These are phyloP conservation scores for Cladobotryum mycophilum DNA, from an alignment of 2,329 filamentous ascomycete species.

Conservation along the genomic window DNA sequence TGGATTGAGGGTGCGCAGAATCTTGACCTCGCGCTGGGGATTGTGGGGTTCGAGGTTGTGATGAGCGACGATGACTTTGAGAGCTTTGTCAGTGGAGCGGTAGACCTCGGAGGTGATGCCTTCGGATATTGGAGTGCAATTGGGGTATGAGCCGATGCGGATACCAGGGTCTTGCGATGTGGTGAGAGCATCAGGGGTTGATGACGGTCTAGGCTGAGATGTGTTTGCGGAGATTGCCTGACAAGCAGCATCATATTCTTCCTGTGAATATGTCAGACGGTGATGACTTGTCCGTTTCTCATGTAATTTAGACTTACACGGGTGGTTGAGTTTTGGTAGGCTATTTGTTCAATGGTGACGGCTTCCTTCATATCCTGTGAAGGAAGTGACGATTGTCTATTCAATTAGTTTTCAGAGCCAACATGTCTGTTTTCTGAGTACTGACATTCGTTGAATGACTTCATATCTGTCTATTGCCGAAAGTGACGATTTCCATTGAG, in stretches of 20 bases:
- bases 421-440: background rate
- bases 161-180: slow-evolving; percentile 24
- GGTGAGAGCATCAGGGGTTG: background rate
- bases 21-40: slow-evolving; percentile 68
- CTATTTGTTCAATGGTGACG: slow-evolving; percentile 58
- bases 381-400: slow-evolving; percentile 26
- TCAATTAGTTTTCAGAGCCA: too few relatives aligned
- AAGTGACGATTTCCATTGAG: slow-evolving; percentile 45
- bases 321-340: slow-evolving; percentile 52
- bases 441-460: slow-evolving; percentile 48
- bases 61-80: slow-evolving; percentile 80
- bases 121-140: slow-evolving; percentile 50
- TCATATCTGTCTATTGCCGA: slow-evolving; percentile 56
- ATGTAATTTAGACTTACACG: slow-evolving; percentile 40
- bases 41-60: slow-evolving; percentile 75
- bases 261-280: slow-evolving; percentile 36
- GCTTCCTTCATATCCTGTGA: slow-evolving; percentile 38
- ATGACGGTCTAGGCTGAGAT: slow-evolving; percentile 1
- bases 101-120: slow-evolving; percentile 84
- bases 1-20: slow-evolving; percentile 55
- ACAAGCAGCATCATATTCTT: slow-evolving; percentile 49
- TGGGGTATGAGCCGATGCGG: slow-evolving; percentile 46
- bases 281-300: background rate
- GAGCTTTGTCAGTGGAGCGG: slow-evolving; percentile 56
- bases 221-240: slow-evolving; percentile 13